Conservation (phyloP, 306 rosid genomes). For the Malus fusca region DNA sequence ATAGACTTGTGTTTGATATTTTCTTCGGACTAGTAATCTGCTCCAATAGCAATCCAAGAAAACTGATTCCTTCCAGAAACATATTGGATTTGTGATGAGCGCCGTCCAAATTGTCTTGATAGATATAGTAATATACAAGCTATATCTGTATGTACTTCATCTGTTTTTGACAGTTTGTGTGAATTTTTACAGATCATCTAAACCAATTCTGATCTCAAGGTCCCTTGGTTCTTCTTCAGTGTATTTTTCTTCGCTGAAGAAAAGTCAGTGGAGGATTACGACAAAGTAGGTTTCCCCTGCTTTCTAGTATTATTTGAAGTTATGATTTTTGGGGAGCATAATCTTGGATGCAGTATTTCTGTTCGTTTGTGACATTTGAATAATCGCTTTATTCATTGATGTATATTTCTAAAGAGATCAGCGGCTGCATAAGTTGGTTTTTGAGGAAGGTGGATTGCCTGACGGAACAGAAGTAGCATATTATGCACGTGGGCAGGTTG, state of each 20-base stretch:
- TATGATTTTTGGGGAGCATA: conserved; percentile 5
- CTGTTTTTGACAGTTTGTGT: conserved; percentile 10
- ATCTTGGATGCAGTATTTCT: background rate
- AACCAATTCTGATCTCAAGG: conserved; percentile 47
- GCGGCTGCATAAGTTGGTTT: conserved; percentile 81
- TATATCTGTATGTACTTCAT: background rate
- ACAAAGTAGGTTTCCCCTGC: conserved; percentile 47
- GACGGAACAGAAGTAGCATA: conserved; percentile 96
- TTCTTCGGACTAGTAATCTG: background rate
- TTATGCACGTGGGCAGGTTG: conserved; percentile 97
- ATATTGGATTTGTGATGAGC: background rate
- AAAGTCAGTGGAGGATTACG: conserved; percentile 73
- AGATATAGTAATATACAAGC: background rate
- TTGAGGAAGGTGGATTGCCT: conserved; percentile 89
- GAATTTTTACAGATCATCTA: conserved; percentile 46
- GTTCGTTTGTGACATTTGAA: conserved; percentile 3
- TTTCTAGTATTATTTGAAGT: background rate
- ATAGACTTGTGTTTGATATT: background rate
- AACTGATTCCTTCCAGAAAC: background rate
- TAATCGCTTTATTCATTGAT: conserved; percentile 14
- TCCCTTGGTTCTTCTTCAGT: conserved; percentile 36
- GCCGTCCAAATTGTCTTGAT: background rate
- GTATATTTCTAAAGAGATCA: conserved; percentile 51
- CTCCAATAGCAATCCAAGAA: background rate
- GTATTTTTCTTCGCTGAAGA: conserved; percentile 42